These are phyloP conservation scores for Calonectria hongkongensis DNA, from an alignment of 2,329 filamentous ascomycete genomes.

Conservation along the genomic window DNA sequence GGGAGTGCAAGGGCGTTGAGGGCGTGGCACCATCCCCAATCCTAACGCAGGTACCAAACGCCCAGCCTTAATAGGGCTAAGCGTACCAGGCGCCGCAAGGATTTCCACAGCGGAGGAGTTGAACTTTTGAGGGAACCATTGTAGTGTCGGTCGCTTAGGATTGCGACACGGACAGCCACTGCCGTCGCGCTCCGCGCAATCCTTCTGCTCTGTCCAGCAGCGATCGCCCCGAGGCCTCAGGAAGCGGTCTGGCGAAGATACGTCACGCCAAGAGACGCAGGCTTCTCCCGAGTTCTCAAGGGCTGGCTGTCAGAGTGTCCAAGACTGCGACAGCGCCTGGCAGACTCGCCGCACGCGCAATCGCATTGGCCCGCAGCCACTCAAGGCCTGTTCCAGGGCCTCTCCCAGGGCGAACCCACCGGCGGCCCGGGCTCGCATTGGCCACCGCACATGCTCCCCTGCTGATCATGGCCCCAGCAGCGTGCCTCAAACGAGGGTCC, in stretches of 20 bases:
- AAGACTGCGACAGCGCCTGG: conserved; percentile 8
- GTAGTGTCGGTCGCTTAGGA: conserved; percentile 20
- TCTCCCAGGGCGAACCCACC: neutral
- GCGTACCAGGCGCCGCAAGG: conserved; percentile 34
- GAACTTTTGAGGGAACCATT: conserved; percentile 35
- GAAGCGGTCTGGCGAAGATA: neutral
- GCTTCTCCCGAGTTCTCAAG: neutral
- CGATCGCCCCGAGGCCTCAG: neutral
- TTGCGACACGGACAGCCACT: neutral
- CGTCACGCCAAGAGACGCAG: conserved; percentile 15
- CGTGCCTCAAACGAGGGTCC: conserved; percentile 43
- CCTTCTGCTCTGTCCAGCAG: neutral
- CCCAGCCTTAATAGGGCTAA: conserved; percentile 42
- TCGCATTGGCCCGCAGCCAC: conserved; percentile 10
- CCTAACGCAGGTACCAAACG: conserved; percentile 49
- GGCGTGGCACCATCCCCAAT: conserved; percentile 47
- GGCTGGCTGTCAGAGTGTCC: conserved; percentile 18
- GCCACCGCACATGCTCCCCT: conserved; percentile 34
- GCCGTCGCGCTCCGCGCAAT: neutral
- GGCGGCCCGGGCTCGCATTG: conserved; percentile 26
- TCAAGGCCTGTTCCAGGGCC: conserved; percentile 5
- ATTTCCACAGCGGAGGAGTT: neutral
- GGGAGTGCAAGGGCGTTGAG: conserved; percentile 38
- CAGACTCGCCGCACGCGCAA: neutral
- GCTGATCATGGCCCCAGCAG: conserved; percentile 29